Evolutionary conservation across 768 basidiomycete species (phyloP), one percentile per base, ranked within the genome.

Genomic region (Amylocystis lapponica): DNA sequence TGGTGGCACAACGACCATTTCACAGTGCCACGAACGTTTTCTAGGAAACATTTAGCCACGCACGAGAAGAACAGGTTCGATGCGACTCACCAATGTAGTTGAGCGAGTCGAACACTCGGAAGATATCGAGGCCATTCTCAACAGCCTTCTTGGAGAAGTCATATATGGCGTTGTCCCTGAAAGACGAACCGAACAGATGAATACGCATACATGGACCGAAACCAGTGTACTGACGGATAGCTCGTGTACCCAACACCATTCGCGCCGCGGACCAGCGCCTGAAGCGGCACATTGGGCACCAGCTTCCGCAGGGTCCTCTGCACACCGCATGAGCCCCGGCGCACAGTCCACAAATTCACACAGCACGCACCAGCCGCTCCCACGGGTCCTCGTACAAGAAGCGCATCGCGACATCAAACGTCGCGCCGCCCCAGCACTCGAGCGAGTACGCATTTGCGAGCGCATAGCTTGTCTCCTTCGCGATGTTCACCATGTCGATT

Each of bases 331-430:
- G 29, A 25, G 8, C 14, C 29, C 20, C 17, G n/a, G n/a, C n/a
- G n/a, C n/a, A n/a, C n/a, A 39, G n/a, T 17, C 7, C n/a, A 35
- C 12, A 34, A 10, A 12, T 48, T 4, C 31, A 20, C 21, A 19
- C 7, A 19, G 41, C 17, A 66, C 81, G 38, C 52, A 90, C 89
- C 67, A 99, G 69, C 52, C 96, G 83, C 63, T 98, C 96, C 96
- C 96, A 99, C 54, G 96, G 96, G 66, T 99, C 96, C 64, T 99
- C 96, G 62, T 99, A 98, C 62, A 99, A 67, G 84, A 99, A 98
- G 35, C 95, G 85, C 93, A 97, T 96, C 19, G 95, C 88, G 39
- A 99, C 95, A 64, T 98, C 95, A 60, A 99, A 99, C 2, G 96
- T 98, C 27, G 95, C 94, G 48, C 94, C 93, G 57, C 96, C 96